Conservation (phyloP, 768 basidiomycete genomes). For the Leccinellum albellum region DNA sequence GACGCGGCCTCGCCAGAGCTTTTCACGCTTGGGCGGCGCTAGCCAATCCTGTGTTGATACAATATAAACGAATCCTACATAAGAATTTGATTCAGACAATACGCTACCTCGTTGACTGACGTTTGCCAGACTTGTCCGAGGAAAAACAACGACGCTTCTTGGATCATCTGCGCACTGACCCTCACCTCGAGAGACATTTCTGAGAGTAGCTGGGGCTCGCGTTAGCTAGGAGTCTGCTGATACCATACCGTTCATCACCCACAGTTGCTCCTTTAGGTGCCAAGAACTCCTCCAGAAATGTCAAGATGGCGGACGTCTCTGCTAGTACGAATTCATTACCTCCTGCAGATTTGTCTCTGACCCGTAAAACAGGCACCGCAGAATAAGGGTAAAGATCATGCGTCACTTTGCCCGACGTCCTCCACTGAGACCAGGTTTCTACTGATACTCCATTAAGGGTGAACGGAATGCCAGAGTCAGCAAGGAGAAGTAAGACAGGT, state of each 20-base stretch:
- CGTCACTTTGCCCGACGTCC: constrained; percentile 10
- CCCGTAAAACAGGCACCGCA: constrained; percentile 23
- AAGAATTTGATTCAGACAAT: background rate
- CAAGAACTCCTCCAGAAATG: constrained; percentile 22
- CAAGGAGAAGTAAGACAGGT: constrained; percentile 25
- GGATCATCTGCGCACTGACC: constrained; percentile 16
- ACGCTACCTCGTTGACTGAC: constrained; percentile 10
- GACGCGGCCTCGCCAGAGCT: constrained; percentile 17
- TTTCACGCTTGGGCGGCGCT: constrained; percentile 18
- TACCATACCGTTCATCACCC: background rate
- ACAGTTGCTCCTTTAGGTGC: constrained; percentile 12
- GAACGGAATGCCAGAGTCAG: constrained; percentile 22
- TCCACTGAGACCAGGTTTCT: constrained; percentile 16
- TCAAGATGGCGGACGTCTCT: constrained; percentile 25
- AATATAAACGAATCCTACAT: background rate
- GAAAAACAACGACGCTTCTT: constrained; percentile 25
- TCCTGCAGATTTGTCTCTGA: constrained; percentile 10
- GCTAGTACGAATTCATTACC: constrained; percentile 16
- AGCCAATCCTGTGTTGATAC: constrained; percentile 18
- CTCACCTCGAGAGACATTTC: constrained; percentile 19
- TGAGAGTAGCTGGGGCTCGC: constrained; percentile 9
- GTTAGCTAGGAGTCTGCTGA: background rate
- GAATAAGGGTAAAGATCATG: constrained; percentile 22
- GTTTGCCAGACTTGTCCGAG: constrained; percentile 5
- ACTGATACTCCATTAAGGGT: constrained; percentile 16